Conservation (phyloP, 352 stramenopile genomes). For the Elongisporangium senticosum region DNA sequence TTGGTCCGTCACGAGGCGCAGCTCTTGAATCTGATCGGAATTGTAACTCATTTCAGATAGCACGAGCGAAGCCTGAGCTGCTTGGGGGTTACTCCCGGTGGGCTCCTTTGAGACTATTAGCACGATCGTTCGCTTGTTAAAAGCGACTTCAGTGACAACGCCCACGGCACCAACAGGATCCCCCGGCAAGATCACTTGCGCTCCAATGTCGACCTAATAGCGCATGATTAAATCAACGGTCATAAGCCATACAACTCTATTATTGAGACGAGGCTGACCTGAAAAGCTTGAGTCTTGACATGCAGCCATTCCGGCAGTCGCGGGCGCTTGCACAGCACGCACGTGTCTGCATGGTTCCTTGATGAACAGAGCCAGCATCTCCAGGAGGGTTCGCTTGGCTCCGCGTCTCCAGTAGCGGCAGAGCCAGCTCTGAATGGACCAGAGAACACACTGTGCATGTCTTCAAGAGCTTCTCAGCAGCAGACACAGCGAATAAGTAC, state of each 20-base stretch:
- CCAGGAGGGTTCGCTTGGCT: constrained; percentile 3
- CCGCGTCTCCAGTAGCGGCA: neutral
- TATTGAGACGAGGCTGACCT: constrained; percentile 11
- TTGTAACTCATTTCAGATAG: constrained; percentile 23
- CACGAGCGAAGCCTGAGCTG: neutral
- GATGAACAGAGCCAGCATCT: constrained; percentile 16
- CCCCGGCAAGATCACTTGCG: constrained; percentile 8
- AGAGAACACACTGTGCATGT: constrained; percentile 1
- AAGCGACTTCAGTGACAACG: neutral
- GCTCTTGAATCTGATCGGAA: constrained; percentile 19
- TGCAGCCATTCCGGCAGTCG: constrained; percentile 22
- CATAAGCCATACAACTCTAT: neutral
- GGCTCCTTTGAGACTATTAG: neutral
- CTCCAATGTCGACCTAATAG: constrained; percentile 16
- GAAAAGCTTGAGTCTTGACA: constrained; percentile 11
- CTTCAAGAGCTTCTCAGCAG: neutral
- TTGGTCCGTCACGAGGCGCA: constrained; percentile 14
- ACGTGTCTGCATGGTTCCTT: constrained; percentile 10
- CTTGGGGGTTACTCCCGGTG: neutral
- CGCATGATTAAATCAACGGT: neutral
- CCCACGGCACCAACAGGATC: neutral
- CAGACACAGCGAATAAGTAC: neutral
- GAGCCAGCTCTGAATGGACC: constrained; percentile 4
- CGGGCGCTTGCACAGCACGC: constrained; percentile 14
- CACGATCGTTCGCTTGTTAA: neutral